Conservation (phyloP, 202 grass and related monocot species). For the Miscanthus sacchariflorus region DNA sequence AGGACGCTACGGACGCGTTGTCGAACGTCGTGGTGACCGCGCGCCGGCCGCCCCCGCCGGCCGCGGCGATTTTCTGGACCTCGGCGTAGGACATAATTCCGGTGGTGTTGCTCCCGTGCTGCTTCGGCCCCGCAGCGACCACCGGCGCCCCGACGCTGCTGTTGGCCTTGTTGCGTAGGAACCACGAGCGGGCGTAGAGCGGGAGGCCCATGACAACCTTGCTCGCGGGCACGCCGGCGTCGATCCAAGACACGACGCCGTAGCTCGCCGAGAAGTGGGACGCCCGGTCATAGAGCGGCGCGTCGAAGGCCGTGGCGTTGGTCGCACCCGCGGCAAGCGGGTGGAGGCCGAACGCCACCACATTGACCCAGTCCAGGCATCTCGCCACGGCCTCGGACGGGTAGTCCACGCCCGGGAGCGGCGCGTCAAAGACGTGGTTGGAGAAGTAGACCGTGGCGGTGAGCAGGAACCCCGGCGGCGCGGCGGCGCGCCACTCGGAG, state of each 20-base stretch:
- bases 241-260: constrained; percentile 86
- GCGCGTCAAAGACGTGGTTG: constrained; percentile 67
- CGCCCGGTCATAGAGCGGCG: constrained; percentile 72
- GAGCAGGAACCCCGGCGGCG: constrained; percentile 59
- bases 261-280: constrained; percentile 89
- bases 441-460: constrained; percentile 88
- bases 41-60: not conserved
- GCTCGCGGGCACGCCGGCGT: constrained; percentile 67
- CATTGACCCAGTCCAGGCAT: constrained; percentile 78
- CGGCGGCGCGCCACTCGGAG: constrained; percentile 50
- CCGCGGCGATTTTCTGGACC: constrained; percentile 56
- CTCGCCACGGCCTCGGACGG: constrained; percentile 58
- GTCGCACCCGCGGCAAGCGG: constrained; percentile 4
- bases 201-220: constrained; percentile 86
- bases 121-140: constrained; percentile 71
- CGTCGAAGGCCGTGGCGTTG: constrained; percentile 62
- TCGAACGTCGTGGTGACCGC: constrained; percentile 56
- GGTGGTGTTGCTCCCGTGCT: constrained; percentile 66
- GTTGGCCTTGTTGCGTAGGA: constrained; percentile 85
- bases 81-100: constrained; percentile 81
- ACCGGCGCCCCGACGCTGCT: constrained; percentile 58
- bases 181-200: constrained; percentile 73
- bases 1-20: constrained; percentile 60
- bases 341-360: constrained; percentile 68
- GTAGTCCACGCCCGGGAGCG: constrained; percentile 58